Evolutionary conservation across 1,139 yeast genomes (phyloP).

Genomic region (Candida sp.): DNA sequence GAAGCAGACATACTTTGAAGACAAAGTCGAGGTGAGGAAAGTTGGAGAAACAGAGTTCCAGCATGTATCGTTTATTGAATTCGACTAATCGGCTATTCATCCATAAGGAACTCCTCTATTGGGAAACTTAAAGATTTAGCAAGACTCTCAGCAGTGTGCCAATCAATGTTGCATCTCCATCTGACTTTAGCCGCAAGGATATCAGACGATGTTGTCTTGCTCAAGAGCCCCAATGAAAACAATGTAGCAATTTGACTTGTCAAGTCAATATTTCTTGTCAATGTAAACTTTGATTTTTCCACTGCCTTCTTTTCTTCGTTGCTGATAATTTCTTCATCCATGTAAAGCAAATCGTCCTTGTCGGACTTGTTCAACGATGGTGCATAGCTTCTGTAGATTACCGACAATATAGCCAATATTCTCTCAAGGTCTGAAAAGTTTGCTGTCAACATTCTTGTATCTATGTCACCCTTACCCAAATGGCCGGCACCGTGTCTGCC

Average conservation of each 20-base stretch:
- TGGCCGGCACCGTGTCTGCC: constrained; percentile 33
- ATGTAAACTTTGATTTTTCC: constrained; percentile 36
- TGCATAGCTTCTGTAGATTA: constrained; percentile 52
- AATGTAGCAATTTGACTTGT: constrained; percentile 66
- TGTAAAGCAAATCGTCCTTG: constrained; percentile 25
- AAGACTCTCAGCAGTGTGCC: constrained; percentile 52
- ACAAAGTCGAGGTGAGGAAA: constrained; percentile 47
- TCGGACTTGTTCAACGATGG: constrained; percentile 30
- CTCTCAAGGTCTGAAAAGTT: constrained; percentile 71
- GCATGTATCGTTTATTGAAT: constrained; percentile 26
- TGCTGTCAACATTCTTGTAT: constrained; percentile 59
- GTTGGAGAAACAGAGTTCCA: constrained; percentile 33
- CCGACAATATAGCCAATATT: constrained; percentile 65
- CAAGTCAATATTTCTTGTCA: constrained; percentile 49
- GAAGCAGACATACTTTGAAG: constrained; percentile 61
- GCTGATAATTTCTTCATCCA: constrained; percentile 29
- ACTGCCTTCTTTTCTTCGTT: constrained; percentile 36
- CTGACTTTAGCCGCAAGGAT: constrained; percentile 63
- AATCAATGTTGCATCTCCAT: constrained; percentile 67
- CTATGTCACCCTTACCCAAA: constrained; percentile 51
- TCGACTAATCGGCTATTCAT: constrained; percentile 22
- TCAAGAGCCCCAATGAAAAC: constrained; percentile 55
- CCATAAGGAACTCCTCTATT: constrained; percentile 49
- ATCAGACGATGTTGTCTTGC: constrained; percentile 55
- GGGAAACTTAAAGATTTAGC: constrained; percentile 61